Evolutionary conservation across 371 early-diverging fungal species (phyloP).

Genomic region (Syncephalastrum racemosum): DNA sequence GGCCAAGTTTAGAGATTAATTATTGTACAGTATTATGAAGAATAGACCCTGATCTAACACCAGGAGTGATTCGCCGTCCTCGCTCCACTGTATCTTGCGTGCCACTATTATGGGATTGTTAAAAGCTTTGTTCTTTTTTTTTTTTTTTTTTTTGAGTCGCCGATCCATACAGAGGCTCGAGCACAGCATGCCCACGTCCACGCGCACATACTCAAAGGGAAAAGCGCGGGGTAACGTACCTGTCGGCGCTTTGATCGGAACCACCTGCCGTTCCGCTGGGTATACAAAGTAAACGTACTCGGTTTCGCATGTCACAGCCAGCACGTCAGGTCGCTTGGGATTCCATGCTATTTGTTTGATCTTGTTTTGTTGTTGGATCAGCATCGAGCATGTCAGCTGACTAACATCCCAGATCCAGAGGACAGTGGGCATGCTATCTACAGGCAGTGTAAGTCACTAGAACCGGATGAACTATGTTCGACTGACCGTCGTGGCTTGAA

Average conservation of each 20-base stretch:
- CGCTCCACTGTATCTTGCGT: constrained; percentile 34
- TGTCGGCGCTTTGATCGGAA: constrained; percentile 14
- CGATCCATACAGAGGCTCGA: constrained; percentile 16
- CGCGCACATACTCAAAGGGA: background rate
- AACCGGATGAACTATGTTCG: constrained; percentile 14
- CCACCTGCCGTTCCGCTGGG: constrained; percentile 18
- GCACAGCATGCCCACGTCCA: constrained; percentile 9
- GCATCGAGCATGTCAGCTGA: constrained; percentile 33
- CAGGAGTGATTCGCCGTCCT: constrained; percentile 36
- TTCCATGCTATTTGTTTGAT: constrained; percentile 58
- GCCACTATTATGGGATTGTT: constrained; percentile 11
- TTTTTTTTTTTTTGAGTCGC: constrained; percentile 21
- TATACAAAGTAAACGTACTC: constrained; percentile 41
- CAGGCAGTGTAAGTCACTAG: background rate
- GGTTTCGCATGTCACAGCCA: constrained; percentile 55
- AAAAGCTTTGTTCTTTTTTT: constrained; percentile 1
- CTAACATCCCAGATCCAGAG: constrained; percentile 67
- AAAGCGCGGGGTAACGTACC: constrained; percentile 5
- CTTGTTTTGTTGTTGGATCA: constrained; percentile 49
- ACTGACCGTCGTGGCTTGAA: constrained; percentile 46
- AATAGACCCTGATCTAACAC: constrained; percentile 39
- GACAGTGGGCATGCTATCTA: constrained; percentile 62
- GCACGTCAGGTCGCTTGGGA: constrained; percentile 43
- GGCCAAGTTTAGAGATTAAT: constrained; percentile 23
- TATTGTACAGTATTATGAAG: constrained; percentile 23